phyloP scores from a whole-genome alignment of 1,284 basidiomycete genomes.

The Stereum hirsutum region DNA sequence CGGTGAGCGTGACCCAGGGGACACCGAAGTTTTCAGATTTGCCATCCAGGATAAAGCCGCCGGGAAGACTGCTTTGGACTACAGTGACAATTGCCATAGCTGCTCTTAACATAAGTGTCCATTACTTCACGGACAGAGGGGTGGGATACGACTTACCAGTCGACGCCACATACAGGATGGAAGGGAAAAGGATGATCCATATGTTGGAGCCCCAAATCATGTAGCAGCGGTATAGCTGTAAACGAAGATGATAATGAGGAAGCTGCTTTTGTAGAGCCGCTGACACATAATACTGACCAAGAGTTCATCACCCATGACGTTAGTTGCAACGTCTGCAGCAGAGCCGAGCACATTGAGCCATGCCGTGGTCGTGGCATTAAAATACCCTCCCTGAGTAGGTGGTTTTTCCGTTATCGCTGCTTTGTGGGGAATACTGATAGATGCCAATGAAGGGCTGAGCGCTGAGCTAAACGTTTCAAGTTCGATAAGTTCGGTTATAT shows the following conservation, averaged over 20 bases:
- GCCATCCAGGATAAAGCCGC: conserved; percentile 9
- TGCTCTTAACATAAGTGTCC: not conserved
- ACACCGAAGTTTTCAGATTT: conserved; percentile 13
- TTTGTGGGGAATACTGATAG: no score
- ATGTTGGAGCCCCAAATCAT: conserved; percentile 18
- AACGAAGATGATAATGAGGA: not conserved
- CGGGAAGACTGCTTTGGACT: conserved; percentile 14
- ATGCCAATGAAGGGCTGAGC: no score
- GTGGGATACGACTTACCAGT: conserved; percentile 19
- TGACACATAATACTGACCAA: conserved; percentile 13
- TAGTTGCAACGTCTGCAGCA: conserved; percentile 16
- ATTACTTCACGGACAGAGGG: no score
- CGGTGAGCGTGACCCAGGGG: conserved; percentile 16
- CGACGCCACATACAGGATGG: conserved; percentile 17
- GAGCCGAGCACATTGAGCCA: conserved; percentile 20
- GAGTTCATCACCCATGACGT: conserved; percentile 19
- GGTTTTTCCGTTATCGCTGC: no score
- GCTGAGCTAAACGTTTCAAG: no score
- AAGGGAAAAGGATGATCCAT: conserved; percentile 14
- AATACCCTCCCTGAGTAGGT: no score
- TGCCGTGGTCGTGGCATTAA: conserved; percentile 12
- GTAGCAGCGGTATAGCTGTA: conserved; percentile 22
- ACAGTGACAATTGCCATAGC: conserved; percentile 13
- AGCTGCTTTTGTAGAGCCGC: no score
- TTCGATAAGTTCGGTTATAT: no score